These are phyloP conservation scores for Parmelia sp. DNA, from an alignment of 495 filamentous ascomycete genomes.

Conservation along the genomic window DNA sequence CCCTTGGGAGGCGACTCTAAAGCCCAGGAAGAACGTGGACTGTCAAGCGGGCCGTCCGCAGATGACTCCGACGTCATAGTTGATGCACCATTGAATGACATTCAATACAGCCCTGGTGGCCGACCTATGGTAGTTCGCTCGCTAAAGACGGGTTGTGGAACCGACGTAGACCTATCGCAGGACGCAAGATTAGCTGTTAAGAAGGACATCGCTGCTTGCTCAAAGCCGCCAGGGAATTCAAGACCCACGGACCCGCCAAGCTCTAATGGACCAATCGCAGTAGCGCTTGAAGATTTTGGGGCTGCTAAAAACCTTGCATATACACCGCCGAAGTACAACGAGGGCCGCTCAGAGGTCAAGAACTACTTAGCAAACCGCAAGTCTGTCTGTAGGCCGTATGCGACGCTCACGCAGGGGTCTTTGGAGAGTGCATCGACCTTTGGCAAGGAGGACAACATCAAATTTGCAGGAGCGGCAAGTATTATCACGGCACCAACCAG, in stretches of 20 bases:
- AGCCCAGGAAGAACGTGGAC: background rate
- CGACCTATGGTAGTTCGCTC: constrained; percentile 35
- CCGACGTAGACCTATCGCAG: background rate
- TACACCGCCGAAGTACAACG: constrained; percentile 42
- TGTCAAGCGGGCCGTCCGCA: background rate
- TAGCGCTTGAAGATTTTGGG: background rate
- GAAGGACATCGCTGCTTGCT: background rate
- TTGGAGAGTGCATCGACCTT: constrained; percentile 16
- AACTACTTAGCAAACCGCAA: constrained; percentile 24
- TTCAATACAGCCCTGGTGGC: constrained; percentile 45
- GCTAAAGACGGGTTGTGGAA: background rate
- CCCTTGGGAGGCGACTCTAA: background rate
- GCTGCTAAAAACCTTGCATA: constrained; percentile 35
- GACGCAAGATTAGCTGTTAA: constrained; percentile 3
- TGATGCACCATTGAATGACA: constrained; percentile 9
- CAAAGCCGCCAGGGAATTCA: background rate
- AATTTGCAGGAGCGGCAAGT: background rate
- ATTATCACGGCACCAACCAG: constrained; percentile 11
- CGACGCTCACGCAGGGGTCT: constrained; percentile 23
- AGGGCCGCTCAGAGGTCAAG: constrained; percentile 34
- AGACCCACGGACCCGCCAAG: constrained; percentile 6
- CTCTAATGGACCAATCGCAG: constrained; percentile 7
- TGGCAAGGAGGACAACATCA: constrained; percentile 8
- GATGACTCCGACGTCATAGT: constrained; percentile 1
- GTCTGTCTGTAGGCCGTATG: constrained; percentile 25